These are phyloP conservation scores for Salmacisia buchloeana DNA, from an alignment of 1,284 basidiomycete species.

Conservation along the genomic window DNA sequence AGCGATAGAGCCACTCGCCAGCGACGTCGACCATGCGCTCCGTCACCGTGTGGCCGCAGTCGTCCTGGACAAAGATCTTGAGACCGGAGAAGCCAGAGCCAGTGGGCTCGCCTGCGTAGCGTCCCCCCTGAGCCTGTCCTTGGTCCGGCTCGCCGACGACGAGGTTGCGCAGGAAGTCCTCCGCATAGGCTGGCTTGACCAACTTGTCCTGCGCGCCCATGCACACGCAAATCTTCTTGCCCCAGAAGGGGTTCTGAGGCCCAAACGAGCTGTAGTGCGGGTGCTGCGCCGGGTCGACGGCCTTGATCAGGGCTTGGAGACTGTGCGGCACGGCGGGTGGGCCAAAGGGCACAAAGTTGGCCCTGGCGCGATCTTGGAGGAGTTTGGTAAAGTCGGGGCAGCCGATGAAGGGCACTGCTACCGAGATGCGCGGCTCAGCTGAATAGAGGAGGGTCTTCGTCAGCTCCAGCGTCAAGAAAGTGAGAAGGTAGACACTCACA, in stretches of 20 bases:
- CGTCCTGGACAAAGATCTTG: constrained; percentile 25
- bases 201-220: constrained; percentile 40
- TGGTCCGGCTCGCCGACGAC: constrained; percentile 29
- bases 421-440: constrained; percentile 62
- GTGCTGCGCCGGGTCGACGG: constrained; percentile 34
- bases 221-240: constrained; percentile 45
- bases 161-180: constrained; percentile 34
- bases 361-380: constrained; percentile 31
- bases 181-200: constrained; percentile 39
- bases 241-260: constrained; percentile 22
- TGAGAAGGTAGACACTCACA: constrained; percentile 10
- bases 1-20: constrained; percentile 38
- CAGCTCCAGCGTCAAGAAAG: neutral
- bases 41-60: constrained; percentile 37
- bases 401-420: constrained; percentile 69
- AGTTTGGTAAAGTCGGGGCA: constrained; percentile 64
- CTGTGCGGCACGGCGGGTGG: constrained; percentile 40
- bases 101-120: constrained; percentile 14
- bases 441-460: constrained; percentile 9
- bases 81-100: constrained; percentile 16
- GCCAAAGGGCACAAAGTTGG: constrained; percentile 32
- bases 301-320: constrained; percentile 30
- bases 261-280: constrained; percentile 27
- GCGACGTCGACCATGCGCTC: constrained; percentile 40
- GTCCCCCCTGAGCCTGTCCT: too few species aligned